These are phyloP conservation scores for Cornus suecica DNA, from an alignment of 148 eudicot genomes.

Conservation along the genomic window DNA sequence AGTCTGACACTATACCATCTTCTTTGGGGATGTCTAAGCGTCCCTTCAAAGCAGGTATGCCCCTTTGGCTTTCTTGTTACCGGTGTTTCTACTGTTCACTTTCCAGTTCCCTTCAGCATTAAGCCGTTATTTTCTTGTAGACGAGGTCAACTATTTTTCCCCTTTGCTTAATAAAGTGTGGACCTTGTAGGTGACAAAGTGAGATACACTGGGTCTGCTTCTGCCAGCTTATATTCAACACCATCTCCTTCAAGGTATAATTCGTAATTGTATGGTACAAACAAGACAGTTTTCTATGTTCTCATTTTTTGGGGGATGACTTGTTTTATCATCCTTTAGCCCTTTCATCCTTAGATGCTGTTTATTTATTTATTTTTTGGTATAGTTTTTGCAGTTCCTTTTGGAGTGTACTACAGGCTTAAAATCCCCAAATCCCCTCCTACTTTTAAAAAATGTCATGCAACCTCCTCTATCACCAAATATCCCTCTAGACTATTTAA, in stretches of 20 bases:
- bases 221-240: conserved; percentile 46
- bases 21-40: conserved; percentile 50
- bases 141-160: conserved; percentile 5
- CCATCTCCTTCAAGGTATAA: conserved; percentile 57
- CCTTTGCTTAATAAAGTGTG: not conserved
- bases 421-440: no score
- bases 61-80: conserved; percentile 1
- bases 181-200: conserved; percentile 70
- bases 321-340: not conserved
- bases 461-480: no score
- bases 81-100: conserved; percentile 1
- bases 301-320: not conserved
- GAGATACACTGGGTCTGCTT: conserved; percentile 53
- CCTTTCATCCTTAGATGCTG: not conserved
- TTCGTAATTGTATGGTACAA: not conserved
- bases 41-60: conserved; percentile 57
- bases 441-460: no score
- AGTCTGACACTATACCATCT: conserved; percentile 34
- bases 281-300: not conserved
- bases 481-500: no score
- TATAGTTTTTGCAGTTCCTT: not conserved
- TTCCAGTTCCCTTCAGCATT: not conserved
- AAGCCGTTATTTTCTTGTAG: not conserved
- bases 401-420: not conserved
- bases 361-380: not conserved